These are phyloP conservation scores for Trifolium dubium DNA, from an alignment of 306 rosid genomes.

Conservation along the genomic window DNA sequence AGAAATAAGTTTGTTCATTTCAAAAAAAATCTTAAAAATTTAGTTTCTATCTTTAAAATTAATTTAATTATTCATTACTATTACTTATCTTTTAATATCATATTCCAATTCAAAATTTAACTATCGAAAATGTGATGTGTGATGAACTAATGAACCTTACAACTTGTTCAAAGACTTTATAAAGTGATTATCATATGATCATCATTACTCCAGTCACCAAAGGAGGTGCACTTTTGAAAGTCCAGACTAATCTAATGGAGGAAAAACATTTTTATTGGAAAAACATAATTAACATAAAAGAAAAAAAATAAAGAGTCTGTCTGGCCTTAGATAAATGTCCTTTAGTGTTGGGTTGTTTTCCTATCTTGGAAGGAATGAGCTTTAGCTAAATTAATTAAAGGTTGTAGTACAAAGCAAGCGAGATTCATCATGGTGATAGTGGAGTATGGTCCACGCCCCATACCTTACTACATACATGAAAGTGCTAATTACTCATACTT, in stretches of 20 bases:
- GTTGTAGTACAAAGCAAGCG: conserved; percentile 22
- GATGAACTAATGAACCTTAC: neutral
- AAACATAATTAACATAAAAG: neutral
- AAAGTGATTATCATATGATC: neutral
- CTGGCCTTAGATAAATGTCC: neutral
- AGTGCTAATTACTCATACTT: conserved; percentile 14
- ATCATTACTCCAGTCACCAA: neutral
- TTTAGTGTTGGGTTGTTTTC: neutral
- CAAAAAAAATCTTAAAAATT: too few species aligned
- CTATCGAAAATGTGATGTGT: too few species aligned
- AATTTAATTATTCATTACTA: too few species aligned
- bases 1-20: too few species aligned
- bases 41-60: too few species aligned
- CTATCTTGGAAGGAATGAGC: conserved; percentile 16
- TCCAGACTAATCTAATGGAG: neutral
- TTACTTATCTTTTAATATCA: too few species aligned
- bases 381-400: conserved; percentile 5
- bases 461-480: neutral
- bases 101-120: too few species aligned
- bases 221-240: neutral
- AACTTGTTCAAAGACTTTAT: neutral
- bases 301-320: neutral
- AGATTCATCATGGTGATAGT: neutral
- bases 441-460: conserved; percentile 24
- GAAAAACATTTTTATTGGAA: neutral